Base-by-base conservation (phyloP, 2,329 filamentous ascomycete species). In the Colletotrichum echinochloae region DNA sequence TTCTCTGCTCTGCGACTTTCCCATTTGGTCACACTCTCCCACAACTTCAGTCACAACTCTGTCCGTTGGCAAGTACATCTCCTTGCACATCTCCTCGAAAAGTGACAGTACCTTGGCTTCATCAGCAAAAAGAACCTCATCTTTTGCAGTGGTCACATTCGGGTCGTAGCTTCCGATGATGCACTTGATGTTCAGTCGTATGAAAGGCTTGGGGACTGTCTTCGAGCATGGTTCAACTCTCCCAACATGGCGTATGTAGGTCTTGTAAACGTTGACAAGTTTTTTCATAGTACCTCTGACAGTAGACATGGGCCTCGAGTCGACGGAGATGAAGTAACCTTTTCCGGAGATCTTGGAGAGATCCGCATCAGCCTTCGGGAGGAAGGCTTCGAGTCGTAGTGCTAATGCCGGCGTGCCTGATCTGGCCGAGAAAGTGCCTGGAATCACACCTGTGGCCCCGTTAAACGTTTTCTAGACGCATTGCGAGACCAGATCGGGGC, bases 111-210 rank as follows among this genome's bases (percentile, higher is more conserved):
- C 54, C 2, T 63, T 59, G 2, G 78, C 57, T 72, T 90, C 86
- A 60, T 93, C 82, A 5, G 82, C 83, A 75, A 95, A 94, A 0
- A 94, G 75, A 2, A 95, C 85, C 74, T 94, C 89, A 66, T 93
- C 89, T 76, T 95, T 95, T 4, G 88, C 83, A 4, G 92, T 88
- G 70, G 94, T 89, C 7, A 94, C 79, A 73, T 94, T 95, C 1
- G 86, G 83, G 79, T 95, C 92, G 75, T 95, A 95, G 68, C 84
- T 90, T 35, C 85, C 85, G 1, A 81, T 76, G 0, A 88, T 86
- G 75, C 91, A 94, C 18, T 77, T 78, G 37, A 95, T 89, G 66
- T 89, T 87, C 46, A 95, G 79, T 49, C 84, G 84, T 49, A 94
- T 79, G 76, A 94, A 94, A 0, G 86, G 85, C 60, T 88, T 86